A percentile compares a stretch with the other conserved stretches of the same genome.
Evolutionary conservation across 139 green algal genomes (phyloP).

Genomic region (Chlamydomonas eustigma): DNA sequence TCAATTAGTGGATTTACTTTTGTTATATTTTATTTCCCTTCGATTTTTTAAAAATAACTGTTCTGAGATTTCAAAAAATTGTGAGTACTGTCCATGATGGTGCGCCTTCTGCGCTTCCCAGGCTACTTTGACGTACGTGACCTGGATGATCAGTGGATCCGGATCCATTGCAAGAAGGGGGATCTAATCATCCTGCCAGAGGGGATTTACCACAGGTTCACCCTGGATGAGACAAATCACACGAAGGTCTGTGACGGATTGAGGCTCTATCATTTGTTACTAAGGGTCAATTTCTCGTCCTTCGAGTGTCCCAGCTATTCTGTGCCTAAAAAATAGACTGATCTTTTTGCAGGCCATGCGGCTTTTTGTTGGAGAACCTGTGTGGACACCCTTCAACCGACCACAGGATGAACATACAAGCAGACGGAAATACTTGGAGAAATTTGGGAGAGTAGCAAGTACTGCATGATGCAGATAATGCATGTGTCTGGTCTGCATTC

Average conservation of each 20-base stretch:
- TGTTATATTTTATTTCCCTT: too few species aligned
- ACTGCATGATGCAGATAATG: not conserved
- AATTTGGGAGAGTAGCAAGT: slow-evolving; percentile 19
- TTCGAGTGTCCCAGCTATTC: not conserved
- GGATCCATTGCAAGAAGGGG: slow-evolving; percentile 72
- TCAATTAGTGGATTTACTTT: not conserved
- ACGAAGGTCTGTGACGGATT: slow-evolving; percentile 61
- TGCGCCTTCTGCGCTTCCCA: slow-evolving; percentile 22
- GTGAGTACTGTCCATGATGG: too few species aligned
- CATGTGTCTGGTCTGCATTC: too few species aligned
- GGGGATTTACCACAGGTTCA: slow-evolving; percentile 96
- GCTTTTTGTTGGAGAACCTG: slow-evolving; percentile 89
- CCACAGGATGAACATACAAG: slow-evolving; percentile 60
- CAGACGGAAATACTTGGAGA: slow-evolving; percentile 60
- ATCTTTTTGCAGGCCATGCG: slow-evolving; percentile 71
- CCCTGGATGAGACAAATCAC: slow-evolving; percentile 76
- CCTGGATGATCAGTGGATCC: slow-evolving; percentile 83
- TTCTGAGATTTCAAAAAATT: too few species aligned
- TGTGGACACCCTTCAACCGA: slow-evolving; percentile 91
- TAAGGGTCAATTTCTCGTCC: too few species aligned
- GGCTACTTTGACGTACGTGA: slow-evolving; percentile 97
- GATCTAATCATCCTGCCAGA: slow-evolving; percentile 90
- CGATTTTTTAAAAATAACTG: too few species aligned
- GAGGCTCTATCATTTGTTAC: too few species aligned
- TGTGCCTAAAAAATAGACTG: not conserved